These are phyloP conservation scores for Lactifluus hygrophoroides DNA, from an alignment of 768 basidiomycete species.

Conservation along the genomic window DNA sequence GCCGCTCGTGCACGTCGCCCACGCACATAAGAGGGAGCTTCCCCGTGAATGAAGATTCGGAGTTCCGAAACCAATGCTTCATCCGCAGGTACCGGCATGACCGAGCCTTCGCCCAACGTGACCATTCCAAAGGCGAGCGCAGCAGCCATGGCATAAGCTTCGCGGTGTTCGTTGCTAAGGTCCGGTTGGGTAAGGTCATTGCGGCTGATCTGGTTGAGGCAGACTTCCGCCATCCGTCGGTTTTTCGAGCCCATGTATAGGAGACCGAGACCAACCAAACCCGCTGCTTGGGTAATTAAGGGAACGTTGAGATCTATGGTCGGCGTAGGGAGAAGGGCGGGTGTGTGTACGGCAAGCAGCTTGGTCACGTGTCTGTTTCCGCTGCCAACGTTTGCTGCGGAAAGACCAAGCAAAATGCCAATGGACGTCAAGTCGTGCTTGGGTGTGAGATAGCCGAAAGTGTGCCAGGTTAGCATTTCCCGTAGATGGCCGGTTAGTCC, in stretches of 20 bases:
- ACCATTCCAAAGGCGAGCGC: slow-evolving; percentile 93
- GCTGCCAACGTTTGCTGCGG: slow-evolving; percentile 82
- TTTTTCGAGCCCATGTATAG: slow-evolving; percentile 85
- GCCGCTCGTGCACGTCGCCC: slow-evolving; percentile 34
- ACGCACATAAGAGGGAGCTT: slow-evolving; percentile 36
- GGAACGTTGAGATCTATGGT: slow-evolving; percentile 86
- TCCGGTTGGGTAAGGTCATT: slow-evolving; percentile 74
- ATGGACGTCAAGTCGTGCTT: slow-evolving; percentile 96
- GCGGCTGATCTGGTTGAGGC: slow-evolving; percentile 75
- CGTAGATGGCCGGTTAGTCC: slow-evolving; percentile 88
- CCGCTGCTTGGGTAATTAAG: slow-evolving; percentile 82
- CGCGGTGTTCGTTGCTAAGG: slow-evolving; percentile 79
- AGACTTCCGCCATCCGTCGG: slow-evolving; percentile 87
- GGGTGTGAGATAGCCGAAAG: slow-evolving; percentile 89
- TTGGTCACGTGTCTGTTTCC: slow-evolving; percentile 85
- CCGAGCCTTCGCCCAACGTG: slow-evolving; percentile 83
- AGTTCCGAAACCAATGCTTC: slow-evolving; percentile 57
- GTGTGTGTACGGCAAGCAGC: slow-evolving; percentile 85
- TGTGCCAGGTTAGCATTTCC: slow-evolving; percentile 89
- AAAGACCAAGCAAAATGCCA: slow-evolving; percentile 86
- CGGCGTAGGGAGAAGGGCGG: slow-evolving; percentile 82
- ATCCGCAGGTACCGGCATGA: slow-evolving; percentile 59
- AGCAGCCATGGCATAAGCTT: slow-evolving; percentile 84
- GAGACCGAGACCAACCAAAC: slow-evolving; percentile 79
- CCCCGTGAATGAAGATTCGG: slow-evolving; percentile 69